Percentiles rank a stretch among this genome's conserved stretches.
These are phyloP conservation scores for Protomyces pachydermus DNA, from an alignment of 1,139 yeast genomes.

Conservation along the genomic window DNA sequence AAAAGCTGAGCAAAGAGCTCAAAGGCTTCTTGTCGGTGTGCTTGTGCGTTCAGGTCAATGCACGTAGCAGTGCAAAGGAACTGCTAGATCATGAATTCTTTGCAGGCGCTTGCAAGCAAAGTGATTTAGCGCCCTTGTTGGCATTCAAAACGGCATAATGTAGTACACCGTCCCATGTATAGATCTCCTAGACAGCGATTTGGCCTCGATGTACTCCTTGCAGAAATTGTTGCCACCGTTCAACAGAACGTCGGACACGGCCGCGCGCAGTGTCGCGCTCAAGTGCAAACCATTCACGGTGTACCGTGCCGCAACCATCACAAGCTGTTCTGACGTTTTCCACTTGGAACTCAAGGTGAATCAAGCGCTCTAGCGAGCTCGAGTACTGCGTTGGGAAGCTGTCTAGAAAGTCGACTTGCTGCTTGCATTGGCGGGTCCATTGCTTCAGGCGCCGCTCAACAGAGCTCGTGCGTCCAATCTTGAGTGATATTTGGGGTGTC, in stretches of 20 bases:
- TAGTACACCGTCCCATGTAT: not conserved
- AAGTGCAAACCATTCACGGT: constrained; percentile 21
- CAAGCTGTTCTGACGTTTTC: constrained; percentile 9
- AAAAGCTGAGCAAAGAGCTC: constrained; percentile 65
- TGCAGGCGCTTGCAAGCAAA: constrained; percentile 62
- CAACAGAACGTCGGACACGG: not conserved
- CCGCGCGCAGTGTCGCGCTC: constrained; percentile 15
- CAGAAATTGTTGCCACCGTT: not conserved
- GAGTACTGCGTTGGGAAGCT: constrained; percentile 6
- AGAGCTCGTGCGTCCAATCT: constrained; percentile 20
- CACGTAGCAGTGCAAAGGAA: constrained; percentile 86
- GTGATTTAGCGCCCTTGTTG: constrained; percentile 62
- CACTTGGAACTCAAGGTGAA: constrained; percentile 17
- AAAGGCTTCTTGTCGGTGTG: constrained; percentile 87
- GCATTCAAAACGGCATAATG: constrained; percentile 52
- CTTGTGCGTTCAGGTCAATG: constrained; percentile 88
- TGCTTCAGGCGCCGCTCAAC: constrained; percentile 12
- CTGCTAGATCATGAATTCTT: constrained; percentile 76
- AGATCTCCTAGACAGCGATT: not conserved
- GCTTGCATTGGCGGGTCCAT: constrained; percentile 19
- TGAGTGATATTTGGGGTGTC: constrained; percentile 19
- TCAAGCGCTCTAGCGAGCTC: constrained; percentile 7
- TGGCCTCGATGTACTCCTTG: not conserved
- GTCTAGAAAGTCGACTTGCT: constrained; percentile 16
- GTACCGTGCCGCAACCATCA: constrained; percentile 10